Evolutionary conservation across 2,329 filamentous ascomycete genomes (phyloP).

Genomic region (Diaporthe sp.): DNA sequence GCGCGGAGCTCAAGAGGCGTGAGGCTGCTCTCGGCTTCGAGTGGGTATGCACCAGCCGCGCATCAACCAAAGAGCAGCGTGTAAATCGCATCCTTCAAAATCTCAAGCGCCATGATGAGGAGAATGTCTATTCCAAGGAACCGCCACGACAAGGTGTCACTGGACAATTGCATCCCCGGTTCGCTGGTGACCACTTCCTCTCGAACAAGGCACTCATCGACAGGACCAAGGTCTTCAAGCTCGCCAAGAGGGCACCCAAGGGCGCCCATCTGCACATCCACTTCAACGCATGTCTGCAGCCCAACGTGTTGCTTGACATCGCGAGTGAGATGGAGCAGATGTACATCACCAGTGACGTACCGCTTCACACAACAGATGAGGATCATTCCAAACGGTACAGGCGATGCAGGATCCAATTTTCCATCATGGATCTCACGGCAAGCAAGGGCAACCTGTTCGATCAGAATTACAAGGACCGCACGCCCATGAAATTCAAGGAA

Average conservation of each 20-base stretch:
- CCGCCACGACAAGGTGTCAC: slow-evolving; percentile 53
- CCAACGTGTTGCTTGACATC: slow-evolving; percentile 69
- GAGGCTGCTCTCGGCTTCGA: slow-evolving; percentile 60
- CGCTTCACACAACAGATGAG: slow-evolving; percentile 59
- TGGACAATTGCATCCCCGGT: slow-evolving; percentile 61
- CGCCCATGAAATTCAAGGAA: slow-evolving; percentile 59
- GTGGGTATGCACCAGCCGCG: slow-evolving; percentile 50
- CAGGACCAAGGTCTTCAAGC: slow-evolving; percentile 68
- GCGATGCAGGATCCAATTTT: slow-evolving; percentile 74
- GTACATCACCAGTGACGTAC: slow-evolving; percentile 76
- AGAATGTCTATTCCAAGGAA: slow-evolving; percentile 53
- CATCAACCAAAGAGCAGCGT: slow-evolving; percentile 52
- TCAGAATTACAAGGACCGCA: slow-evolving; percentile 57
- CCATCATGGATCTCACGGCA: slow-evolving; percentile 58
- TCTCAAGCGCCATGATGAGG: slow-evolving; percentile 55
- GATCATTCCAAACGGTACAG: slow-evolving; percentile 50
- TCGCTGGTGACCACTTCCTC: slow-evolving; percentile 71
- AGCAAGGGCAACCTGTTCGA: slow-evolving; percentile 63
- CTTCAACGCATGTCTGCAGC: slow-evolving; percentile 81
- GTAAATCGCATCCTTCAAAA: slow-evolving; percentile 58
- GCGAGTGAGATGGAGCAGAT: slow-evolving; percentile 72
- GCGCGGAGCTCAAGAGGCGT: slow-evolving; percentile 48
- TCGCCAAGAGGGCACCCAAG: slow-evolving; percentile 75
- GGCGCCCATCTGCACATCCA: slow-evolving; percentile 82
- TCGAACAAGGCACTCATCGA: slow-evolving; percentile 68